Conservation (phyloP, 1,284 basidiomycete genomes). For the Cryptococcus amylolentus region DNA sequence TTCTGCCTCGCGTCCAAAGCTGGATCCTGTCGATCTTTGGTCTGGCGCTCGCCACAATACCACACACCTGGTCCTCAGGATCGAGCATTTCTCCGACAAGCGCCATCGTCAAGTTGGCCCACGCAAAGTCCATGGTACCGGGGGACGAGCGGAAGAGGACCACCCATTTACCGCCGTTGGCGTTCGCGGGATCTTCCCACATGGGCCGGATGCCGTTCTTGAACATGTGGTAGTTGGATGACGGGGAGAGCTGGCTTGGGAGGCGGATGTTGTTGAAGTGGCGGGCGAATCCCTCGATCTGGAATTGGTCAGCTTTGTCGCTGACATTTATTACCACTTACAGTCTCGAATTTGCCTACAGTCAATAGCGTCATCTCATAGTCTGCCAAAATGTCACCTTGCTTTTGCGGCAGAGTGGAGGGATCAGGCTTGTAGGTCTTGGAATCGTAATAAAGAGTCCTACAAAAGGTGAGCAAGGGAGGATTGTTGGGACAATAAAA, state of each 20-base stretch:
- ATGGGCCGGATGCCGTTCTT: conserved; percentile 62
- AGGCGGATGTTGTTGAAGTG: conserved; percentile 92
- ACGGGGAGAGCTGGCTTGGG: conserved; percentile 78
- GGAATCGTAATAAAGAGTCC: conserved; percentile 85
- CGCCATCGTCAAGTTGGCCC: conserved; percentile 86
- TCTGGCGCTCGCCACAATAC: conserved; percentile 81
- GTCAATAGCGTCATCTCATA: conserved; percentile 68
- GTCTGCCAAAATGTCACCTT: conserved; percentile 24
- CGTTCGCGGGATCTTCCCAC: conserved; percentile 94
- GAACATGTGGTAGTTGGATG: conserved; percentile 92
- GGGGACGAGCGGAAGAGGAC: conserved; percentile 78
- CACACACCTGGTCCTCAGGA: conserved; percentile 79
- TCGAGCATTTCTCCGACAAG: conserved; percentile 87
- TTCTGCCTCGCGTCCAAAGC: conserved; percentile 77
- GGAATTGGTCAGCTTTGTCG: conserved; percentile 7
- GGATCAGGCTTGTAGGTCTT: conserved; percentile 66
- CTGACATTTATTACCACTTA: conserved; percentile 23
- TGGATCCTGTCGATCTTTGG: conserved; percentile 86
- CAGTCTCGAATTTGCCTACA: conserved; percentile 75
- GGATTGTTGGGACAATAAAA: conserved; percentile 14
- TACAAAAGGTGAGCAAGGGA: conserved; percentile 28
- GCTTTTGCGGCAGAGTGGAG: conserved; percentile 43
- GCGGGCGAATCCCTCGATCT: conserved; percentile 81
- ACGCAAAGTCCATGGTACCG: conserved; percentile 74
- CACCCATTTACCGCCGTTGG: conserved; percentile 89